Conservation (phyloP, 345 rosid genomes). For the Crucihimalaya himalaica region DNA sequence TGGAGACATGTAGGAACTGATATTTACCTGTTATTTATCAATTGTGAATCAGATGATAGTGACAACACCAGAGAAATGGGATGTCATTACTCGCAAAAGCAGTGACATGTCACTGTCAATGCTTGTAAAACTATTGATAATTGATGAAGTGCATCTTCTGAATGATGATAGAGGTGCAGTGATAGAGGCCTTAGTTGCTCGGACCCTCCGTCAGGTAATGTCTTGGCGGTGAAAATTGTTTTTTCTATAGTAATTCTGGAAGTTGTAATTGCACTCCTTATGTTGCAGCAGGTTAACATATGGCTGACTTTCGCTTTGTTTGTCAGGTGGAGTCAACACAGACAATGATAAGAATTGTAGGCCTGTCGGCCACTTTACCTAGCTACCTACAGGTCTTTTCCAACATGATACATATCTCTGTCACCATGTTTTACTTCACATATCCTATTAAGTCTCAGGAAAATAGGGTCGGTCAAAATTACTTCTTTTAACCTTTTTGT, state of each 20-base stretch:
- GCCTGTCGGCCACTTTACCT: conserved; percentile 97
- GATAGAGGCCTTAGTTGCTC: conserved; percentile 95
- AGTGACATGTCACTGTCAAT: conserved; percentile 97
- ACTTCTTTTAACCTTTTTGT: conserved; percentile 16
- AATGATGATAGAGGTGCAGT: conserved; percentile 99
- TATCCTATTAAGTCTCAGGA: background rate
- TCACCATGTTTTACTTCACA: conserved; percentile 23
- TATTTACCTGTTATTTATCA: conserved; percentile 20
- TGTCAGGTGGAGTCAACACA: conserved; percentile 97
- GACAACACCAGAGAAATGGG: conserved; percentile 99
- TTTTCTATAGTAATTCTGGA: conserved; percentile 9
- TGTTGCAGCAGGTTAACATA: conserved; percentile 20
- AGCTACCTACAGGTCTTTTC: conserved; percentile 79
- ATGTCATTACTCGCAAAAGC: conserved; percentile 99
- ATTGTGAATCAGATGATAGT: conserved; percentile 83
- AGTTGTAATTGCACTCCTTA: conserved; percentile 8
- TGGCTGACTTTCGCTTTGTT: conserved; percentile 29
- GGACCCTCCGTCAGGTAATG: conserved; percentile 95
- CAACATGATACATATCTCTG: conserved; percentile 17
- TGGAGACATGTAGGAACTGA: conserved; percentile 21
- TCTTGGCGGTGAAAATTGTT: conserved; percentile 18
- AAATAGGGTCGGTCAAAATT: conserved; percentile 1
- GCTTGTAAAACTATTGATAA: conserved; percentile 95
- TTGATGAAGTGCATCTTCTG: conserved; percentile 97
- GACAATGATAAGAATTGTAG: conserved; percentile 96